These are phyloP conservation scores for Torulaspora pretoriensis DNA, from an alignment of 1,139 yeast species.

Conservation along the genomic window DNA sequence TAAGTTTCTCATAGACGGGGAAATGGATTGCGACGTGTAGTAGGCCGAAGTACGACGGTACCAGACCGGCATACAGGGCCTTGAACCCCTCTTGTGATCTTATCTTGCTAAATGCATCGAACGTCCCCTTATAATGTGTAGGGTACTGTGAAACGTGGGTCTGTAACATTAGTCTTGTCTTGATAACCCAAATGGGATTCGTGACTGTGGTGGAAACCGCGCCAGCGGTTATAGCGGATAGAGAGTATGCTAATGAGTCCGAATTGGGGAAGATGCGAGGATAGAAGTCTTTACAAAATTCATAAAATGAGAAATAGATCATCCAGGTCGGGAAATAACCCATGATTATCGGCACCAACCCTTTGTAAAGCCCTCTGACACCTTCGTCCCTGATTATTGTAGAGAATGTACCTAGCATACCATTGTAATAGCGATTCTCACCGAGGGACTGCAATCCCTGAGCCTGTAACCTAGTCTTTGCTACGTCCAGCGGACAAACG, in stretches of 20 bases:
- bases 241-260: slow-evolving; percentile 60
- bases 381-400: slow-evolving; percentile 76
- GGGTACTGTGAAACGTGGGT: slow-evolving; percentile 37
- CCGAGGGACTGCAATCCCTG: slow-evolving; percentile 51
- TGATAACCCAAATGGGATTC: slow-evolving; percentile 70
- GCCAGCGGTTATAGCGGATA: slow-evolving; percentile 88
- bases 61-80: slow-evolving; percentile 86
- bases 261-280: slow-evolving; percentile 40
- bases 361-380: slow-evolving; percentile 76
- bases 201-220: slow-evolving; percentile 80
- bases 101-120: slow-evolving; percentile 81
- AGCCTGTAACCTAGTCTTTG: slow-evolving; percentile 91
- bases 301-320: slow-evolving; percentile 88
- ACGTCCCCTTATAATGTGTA: slow-evolving; percentile 64
- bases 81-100: slow-evolving; percentile 69
- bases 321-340: slow-evolving; percentile 99
- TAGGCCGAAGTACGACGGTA: slow-evolving; percentile 86
- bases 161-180: slow-evolving; percentile 90
- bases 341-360: slow-evolving; percentile 81
- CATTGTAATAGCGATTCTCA: slow-evolving; percentile 43
- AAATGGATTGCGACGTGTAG: slow-evolving; percentile 95
- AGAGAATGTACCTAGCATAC: slow-evolving; percentile 56
- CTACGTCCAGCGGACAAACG: slow-evolving; percentile 92
- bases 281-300: slow-evolving; percentile 58
- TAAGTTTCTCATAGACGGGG: slow-evolving; percentile 88